A percentile compares a stretch with the other conserved stretches of the same genome.
Conservation (phyloP, 2,329 filamentous ascomycete genomes). For the Chrysoporthe austroafricana region DNA sequence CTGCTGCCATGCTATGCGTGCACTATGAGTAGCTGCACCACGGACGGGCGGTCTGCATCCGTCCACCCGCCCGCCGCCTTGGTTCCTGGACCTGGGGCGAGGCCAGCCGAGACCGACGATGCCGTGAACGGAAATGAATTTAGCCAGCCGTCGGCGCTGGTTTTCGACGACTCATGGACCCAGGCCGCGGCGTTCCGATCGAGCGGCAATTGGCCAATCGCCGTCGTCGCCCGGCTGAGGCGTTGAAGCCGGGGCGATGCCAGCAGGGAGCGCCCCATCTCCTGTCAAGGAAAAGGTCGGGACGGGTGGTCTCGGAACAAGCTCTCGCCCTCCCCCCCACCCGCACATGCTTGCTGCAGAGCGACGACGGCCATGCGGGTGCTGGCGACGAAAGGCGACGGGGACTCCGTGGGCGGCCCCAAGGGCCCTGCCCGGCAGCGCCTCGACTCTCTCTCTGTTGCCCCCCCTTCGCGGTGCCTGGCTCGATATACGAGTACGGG, state of each 20-base stretch:
- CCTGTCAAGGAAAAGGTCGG: background rate
- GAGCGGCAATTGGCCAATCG: conserved; percentile 13
- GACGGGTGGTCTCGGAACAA: conserved; percentile 14
- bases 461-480: background rate
- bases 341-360: no score
- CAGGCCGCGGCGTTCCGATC: background rate
- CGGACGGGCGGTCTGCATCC: background rate
- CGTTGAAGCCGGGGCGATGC: conserved; percentile 7
- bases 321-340: background rate
- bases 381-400: background rate
- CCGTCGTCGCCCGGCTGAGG: background rate
- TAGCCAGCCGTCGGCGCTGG: conserved; percentile 10
- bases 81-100: background rate
- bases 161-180: conserved; percentile 8
- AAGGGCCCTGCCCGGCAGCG: background rate
- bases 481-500: background rate
- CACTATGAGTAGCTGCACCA: no score
- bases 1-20: no score
- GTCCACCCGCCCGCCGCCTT: background rate
- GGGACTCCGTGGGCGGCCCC: background rate
- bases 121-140: conserved; percentile 11
- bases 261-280: background rate
- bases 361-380: no score
- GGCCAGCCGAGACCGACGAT: background rate
- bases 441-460: background rate